These are phyloP conservation scores for Cryptosporidium parvum DNA, from an alignment of 169 alveolate genomes.

Conservation along the genomic window DNA sequence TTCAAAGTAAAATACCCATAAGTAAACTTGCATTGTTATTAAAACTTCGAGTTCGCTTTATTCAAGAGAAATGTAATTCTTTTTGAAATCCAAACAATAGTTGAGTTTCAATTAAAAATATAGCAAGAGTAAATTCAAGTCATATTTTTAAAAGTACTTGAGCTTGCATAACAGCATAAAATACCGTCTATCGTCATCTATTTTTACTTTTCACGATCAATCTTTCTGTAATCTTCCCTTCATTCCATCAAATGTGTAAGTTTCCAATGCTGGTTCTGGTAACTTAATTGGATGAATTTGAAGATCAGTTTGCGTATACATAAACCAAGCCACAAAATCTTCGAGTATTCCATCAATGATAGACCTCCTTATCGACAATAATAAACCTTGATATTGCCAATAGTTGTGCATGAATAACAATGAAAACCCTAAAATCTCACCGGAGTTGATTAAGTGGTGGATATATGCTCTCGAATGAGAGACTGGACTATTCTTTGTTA, in stretches of 20 bases:
- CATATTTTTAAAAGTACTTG: conserved; percentile 43
- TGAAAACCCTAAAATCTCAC: conserved; percentile 56
- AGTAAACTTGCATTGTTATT: background rate
- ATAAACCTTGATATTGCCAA: conserved; percentile 72
- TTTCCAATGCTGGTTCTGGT: conserved; percentile 42
- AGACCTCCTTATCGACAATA: conserved; percentile 55
- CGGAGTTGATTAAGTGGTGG: conserved; percentile 64
- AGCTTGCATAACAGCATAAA: conserved; percentile 3
- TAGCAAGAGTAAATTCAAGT: conserved; percentile 35
- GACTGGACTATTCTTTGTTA: conserved; percentile 48
- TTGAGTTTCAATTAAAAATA: conserved; percentile 57
- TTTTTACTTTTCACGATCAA: background rate
- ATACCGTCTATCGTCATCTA: background rate
- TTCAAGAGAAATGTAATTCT: conserved; percentile 9
- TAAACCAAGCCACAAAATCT: conserved; percentile 64
- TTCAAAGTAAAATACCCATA: conserved; percentile 2
- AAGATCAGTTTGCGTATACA: conserved; percentile 66
- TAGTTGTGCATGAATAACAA: conserved; percentile 67
- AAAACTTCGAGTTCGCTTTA: background rate
- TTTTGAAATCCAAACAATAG: conserved; percentile 41
- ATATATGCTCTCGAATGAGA: conserved; percentile 57
- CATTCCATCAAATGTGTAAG: conserved; percentile 62
- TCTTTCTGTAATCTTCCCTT: conserved; percentile 22
- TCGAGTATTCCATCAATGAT: conserved; percentile 18
- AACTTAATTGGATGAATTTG: conserved; percentile 48